Evolutionary conservation across 2,329 filamentous ascomycete genomes (phyloP).

Genomic region (Cladosporium sp.): DNA sequence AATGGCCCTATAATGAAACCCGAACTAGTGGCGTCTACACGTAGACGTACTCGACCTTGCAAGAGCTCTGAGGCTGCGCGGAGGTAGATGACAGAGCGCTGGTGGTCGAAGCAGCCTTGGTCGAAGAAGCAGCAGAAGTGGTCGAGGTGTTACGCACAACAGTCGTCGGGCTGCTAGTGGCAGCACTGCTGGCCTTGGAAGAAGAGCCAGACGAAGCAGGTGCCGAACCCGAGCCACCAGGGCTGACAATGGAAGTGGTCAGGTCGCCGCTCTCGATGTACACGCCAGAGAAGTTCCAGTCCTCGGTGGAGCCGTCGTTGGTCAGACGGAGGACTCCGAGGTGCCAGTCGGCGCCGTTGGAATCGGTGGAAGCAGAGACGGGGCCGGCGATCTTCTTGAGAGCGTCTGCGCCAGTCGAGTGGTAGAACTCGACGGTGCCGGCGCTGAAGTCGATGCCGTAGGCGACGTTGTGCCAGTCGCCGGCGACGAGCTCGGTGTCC

Average conservation of each 20-base stretch:
- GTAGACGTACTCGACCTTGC: constrained; percentile 16
- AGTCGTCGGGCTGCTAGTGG: constrained; percentile 12
- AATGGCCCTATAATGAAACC: too few species aligned
- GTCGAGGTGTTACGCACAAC: constrained; percentile 15
- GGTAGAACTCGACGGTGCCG: constrained; percentile 63
- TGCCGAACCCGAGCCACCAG: constrained; percentile 14
- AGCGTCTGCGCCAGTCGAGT: constrained; percentile 58
- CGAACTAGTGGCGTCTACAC: background rate
- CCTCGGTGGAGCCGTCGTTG: constrained; percentile 52
- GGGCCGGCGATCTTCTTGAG: constrained; percentile 58
- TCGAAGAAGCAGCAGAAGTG: constrained; percentile 21
- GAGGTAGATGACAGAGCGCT: background rate
- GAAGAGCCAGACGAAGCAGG: constrained; percentile 7
- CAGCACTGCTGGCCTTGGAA: background rate
- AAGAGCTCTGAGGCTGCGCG: constrained; percentile 6
- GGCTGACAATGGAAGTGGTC: constrained; percentile 24
- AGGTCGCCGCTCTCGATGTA: constrained; percentile 61
- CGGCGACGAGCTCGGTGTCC: constrained; percentile 57
- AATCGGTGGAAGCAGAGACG: constrained; percentile 54
- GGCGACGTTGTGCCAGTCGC: constrained; percentile 70
- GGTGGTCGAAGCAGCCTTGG: constrained; percentile 6
- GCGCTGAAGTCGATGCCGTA: constrained; percentile 67
- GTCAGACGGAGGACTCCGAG: constrained; percentile 65
- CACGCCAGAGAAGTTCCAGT: constrained; percentile 68
- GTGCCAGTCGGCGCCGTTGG: constrained; percentile 68